A percentile compares a stretch with the other conserved stretches of the same genome.
These are phyloP conservation scores for Craspedostauros australis DNA, from an alignment of 108 stramenopile genomes.

Conservation along the genomic window DNA sequence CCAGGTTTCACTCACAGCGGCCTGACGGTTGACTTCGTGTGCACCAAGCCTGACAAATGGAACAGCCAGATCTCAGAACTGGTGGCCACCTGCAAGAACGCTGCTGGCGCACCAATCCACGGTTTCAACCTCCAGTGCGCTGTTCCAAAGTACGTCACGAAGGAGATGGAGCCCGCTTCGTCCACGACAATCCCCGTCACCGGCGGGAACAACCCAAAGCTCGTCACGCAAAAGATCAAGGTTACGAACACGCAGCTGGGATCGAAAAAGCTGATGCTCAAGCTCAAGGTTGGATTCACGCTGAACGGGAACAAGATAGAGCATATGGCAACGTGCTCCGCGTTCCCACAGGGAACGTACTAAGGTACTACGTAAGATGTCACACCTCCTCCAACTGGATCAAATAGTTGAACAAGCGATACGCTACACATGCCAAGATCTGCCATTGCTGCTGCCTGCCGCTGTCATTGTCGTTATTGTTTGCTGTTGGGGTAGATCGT, in stretches of 20 bases:
- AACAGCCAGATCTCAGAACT: conserved; percentile 71
- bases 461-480: no score
- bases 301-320: conserved; percentile 76
- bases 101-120: conserved; percentile 63
- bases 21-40: conserved; percentile 80
- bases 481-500: no score
- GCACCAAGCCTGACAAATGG: conserved; percentile 74
- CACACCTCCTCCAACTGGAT: no score
- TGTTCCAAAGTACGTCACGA: conserved; percentile 95
- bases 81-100: conserved; percentile 82
- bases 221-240: conserved; percentile 88
- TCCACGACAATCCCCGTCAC: conserved; percentile 80
- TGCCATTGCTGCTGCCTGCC: no score
- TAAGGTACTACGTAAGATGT: no score
- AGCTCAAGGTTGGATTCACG: conserved; percentile 93
- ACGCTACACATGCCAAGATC: no score
- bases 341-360: conserved; percentile 76
- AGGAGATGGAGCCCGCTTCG: conserved; percentile 94
- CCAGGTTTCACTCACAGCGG: conserved; percentile 67
- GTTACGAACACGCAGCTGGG: conserved; percentile 88
- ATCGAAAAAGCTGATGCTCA: conserved; percentile 93
- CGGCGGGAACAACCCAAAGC: conserved; percentile 46
- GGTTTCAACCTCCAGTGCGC: conserved; percentile 89
- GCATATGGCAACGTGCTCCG: conserved; percentile 82
- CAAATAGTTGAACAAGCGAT: no score